phyloP scores from a whole-genome alignment of 768 basidiomycete species.

The Suillus placidus region DNA sequence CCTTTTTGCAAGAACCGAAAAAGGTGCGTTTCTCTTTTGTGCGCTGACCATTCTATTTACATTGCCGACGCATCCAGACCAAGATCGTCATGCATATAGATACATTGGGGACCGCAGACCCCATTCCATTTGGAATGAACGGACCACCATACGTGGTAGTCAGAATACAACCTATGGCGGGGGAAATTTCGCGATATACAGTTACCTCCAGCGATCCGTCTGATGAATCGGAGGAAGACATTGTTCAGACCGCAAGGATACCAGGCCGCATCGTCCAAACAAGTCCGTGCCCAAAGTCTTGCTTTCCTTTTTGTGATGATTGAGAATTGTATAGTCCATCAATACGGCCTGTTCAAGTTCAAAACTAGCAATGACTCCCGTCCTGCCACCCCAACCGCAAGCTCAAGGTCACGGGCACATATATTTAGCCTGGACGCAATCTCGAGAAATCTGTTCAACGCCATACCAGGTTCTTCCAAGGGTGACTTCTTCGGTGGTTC shows the following conservation, averaged over 20 bases:
- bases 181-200: constrained; percentile 77
- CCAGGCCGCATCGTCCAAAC: constrained; percentile 77
- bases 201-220: constrained; percentile 74
- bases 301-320: background rate
- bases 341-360: constrained; percentile 89
- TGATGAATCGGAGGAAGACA: constrained; percentile 80
- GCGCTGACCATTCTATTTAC: constrained; percentile 13
- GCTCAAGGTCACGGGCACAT: constrained; percentile 71
- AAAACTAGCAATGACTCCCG: constrained; percentile 72
- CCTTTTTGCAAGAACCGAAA: constrained; percentile 74
- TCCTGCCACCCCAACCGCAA: constrained; percentile 85
- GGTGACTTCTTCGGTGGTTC: constrained; percentile 79
- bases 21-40: constrained; percentile 55
- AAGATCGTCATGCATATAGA: constrained; percentile 91
- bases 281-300: constrained; percentile 54
- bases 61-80: constrained; percentile 49
- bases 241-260: constrained; percentile 77
- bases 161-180: constrained; percentile 80
- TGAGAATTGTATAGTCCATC: constrained; percentile 60
- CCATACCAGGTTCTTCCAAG: constrained; percentile 66
- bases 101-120: constrained; percentile 70
- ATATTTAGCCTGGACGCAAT: constrained; percentile 90
- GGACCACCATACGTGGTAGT: constrained; percentile 79
- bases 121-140: constrained; percentile 72
- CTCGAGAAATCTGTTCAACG: constrained; percentile 84